These are phyloP conservation scores for Lachnellula arida DNA, from an alignment of 2,329 filamentous ascomycete genomes.

Conservation along the genomic window DNA sequence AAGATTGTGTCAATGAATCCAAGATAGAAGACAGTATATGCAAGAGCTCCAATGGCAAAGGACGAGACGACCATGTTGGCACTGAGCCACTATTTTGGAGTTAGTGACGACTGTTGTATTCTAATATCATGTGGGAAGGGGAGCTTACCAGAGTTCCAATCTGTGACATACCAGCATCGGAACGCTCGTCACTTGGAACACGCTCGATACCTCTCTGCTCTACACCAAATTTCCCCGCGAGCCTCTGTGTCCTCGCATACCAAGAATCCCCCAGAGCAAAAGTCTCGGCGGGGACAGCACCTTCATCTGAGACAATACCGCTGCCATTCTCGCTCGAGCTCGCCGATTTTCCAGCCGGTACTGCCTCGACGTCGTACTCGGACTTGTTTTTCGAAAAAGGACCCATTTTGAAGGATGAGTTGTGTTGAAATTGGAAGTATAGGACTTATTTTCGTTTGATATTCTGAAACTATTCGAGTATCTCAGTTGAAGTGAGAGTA, in stretches of 20 bases:
- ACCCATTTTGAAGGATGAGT: conserved; percentile 3
- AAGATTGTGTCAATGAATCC: conserved; percentile 71
- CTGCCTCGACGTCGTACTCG: conserved; percentile 25
- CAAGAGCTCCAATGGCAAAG: conserved; percentile 70
- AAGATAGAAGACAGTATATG: conserved; percentile 61
- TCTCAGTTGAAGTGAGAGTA: background rate
- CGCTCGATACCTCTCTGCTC: conserved; percentile 74
- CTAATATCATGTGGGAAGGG: background rate
- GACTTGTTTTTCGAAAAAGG: conserved; percentile 13
- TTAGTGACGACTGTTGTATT: conserved; percentile 2
- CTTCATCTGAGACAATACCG: conserved; percentile 27
- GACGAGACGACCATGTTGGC: conserved; percentile 75
- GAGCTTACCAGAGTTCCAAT: conserved; percentile 64
- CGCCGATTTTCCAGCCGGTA: conserved; percentile 16
- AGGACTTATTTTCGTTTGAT: background rate
- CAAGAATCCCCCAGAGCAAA: conserved; percentile 51
- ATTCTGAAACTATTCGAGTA: background rate
- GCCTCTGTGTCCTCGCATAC: conserved; percentile 55
- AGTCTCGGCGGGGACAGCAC: conserved; percentile 50
- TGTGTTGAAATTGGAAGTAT: conserved; percentile 2
- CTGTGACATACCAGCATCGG: conserved; percentile 59
- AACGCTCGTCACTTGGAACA: conserved; percentile 65
- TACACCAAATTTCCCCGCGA: conserved; percentile 61
- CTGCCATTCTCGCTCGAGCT: conserved; percentile 14
- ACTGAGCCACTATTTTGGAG: conserved; percentile 58